A percentile compares a stretch with the other conserved stretches of the same genome.
Evolutionary conservation across 2,329 filamentous ascomycete genomes (phyloP).

Genomic region (Bisporella sp.): DNA sequence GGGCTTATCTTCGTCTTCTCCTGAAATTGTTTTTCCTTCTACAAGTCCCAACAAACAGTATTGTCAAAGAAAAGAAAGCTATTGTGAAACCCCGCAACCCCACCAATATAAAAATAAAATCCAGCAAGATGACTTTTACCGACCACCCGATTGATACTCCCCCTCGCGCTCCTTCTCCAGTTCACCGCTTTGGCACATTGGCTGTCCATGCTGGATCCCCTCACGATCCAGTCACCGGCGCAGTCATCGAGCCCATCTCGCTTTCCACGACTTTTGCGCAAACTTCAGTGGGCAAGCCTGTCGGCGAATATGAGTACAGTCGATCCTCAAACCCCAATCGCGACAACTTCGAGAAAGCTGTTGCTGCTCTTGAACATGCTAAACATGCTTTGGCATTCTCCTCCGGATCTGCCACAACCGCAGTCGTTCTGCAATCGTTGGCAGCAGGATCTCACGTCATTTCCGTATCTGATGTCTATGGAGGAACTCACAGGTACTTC

Average conservation of each 20-base stretch:
- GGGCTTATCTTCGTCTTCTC: no score
- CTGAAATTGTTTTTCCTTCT: no score
- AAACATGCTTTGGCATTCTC: conserved; percentile 90
- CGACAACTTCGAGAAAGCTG: conserved; percentile 84
- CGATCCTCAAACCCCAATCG: conserved; percentile 92
- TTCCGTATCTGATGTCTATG: conserved; percentile 95
- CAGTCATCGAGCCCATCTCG: conserved; percentile 93
- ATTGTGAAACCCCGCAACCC: conserved; percentile 1
- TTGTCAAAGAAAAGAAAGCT: background rate
- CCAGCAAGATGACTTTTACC: conserved; percentile 16
- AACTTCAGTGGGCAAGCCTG: conserved; percentile 74
- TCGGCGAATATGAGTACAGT: conserved; percentile 89
- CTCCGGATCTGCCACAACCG: conserved; percentile 89
- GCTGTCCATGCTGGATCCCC: conserved; percentile 91
- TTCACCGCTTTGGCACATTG: conserved; percentile 81
- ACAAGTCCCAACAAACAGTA: no score
- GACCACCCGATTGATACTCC: conserved; percentile 63
- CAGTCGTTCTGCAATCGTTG: conserved; percentile 86
- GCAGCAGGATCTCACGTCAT: conserved; percentile 89
- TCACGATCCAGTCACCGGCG: conserved; percentile 85
- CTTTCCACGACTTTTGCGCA: conserved; percentile 97
- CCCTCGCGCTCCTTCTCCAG: conserved; percentile 64
- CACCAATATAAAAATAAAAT: background rate
- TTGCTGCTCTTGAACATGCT: conserved; percentile 88
- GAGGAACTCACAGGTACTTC: conserved; percentile 97